Evolutionary conservation across 768 basidiomycete species (phyloP).

Genomic region (Mycena capillaripes): DNA sequence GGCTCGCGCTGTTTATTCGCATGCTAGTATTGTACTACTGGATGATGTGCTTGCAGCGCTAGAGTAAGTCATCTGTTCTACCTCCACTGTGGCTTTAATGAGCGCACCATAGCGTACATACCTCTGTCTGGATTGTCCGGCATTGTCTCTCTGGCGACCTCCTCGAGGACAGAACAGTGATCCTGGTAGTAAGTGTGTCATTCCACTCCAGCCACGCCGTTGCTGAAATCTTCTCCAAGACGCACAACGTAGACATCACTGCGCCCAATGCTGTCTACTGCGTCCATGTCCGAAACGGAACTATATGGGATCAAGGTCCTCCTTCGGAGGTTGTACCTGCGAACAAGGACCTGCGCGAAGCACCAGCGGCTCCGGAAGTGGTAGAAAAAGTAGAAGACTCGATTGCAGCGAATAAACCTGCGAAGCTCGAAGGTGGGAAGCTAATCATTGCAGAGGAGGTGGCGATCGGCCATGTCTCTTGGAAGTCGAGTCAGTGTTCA

Average conservation of each 20-base stretch:
- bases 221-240: neutral
- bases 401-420: neutral
- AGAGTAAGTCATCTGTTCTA: conserved; percentile 27
- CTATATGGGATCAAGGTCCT: neutral
- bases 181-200: neutral
- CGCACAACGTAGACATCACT: neutral
- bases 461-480: conserved; percentile 13
- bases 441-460: conserved; percentile 5
- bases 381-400: neutral
- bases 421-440: conserved; percentile 7
- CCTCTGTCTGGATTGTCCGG: neutral
- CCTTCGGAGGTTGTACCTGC: neutral
- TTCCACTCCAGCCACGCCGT: neutral
- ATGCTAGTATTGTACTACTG: conserved; percentile 72
- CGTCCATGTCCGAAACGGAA: neutral
- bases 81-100: too few relatives aligned
- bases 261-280: neutral
- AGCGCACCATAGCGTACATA: neutral
- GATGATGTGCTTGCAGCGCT: conserved; percentile 81
- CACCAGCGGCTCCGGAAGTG: neutral
- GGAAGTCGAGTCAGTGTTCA: conserved; percentile 1
- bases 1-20: conserved; percentile 39
- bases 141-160: neutral
- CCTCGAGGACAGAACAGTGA: neutral
- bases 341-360: neutral